Percentiles rank a stretch among this genome's conserved stretches.
Evolutionary conservation across 2,329 filamentous ascomycete species (phyloP).

Genomic region (Lecanicillium sp.): DNA sequence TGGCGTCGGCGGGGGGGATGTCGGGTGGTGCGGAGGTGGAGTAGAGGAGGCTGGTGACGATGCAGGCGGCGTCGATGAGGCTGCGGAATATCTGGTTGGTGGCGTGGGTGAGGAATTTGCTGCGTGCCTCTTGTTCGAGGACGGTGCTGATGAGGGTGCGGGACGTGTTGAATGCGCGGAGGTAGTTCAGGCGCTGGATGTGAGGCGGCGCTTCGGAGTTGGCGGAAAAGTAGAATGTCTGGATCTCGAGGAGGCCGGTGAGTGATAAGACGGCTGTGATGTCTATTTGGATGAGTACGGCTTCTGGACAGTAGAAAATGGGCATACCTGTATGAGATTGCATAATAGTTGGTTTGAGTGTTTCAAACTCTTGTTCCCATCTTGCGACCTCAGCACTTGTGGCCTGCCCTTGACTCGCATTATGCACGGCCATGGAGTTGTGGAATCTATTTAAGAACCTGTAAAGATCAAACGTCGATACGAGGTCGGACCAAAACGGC

Average conservation of each 20-base stretch:
- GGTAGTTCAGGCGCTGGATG: conserved; percentile 37
- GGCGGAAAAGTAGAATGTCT: conserved; percentile 47
- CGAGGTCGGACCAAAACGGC: conserved; percentile 38
- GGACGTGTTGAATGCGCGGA: conserved; percentile 44
- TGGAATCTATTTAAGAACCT: conserved; percentile 45
- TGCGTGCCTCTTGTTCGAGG: conserved; percentile 36
- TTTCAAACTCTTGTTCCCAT: conserved; percentile 48
- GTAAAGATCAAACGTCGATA: conserved; percentile 40
- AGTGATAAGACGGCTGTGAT: conserved; percentile 43
- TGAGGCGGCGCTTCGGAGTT: conserved; percentile 32
- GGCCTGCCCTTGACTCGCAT: conserved; percentile 41
- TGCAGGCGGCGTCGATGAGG: conserved; percentile 39
- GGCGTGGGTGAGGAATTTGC: conserved; percentile 38
- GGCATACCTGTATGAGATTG: conserved; percentile 40
- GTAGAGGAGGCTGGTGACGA: conserved; percentile 40
- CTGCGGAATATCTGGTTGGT: conserved; percentile 45
- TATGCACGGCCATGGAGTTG: conserved; percentile 40
- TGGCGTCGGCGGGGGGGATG: conserved; percentile 24
- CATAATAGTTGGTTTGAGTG: conserved; percentile 39
- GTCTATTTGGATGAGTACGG: conserved; percentile 30
- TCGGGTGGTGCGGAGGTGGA: conserved; percentile 33
- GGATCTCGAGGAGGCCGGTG: conserved; percentile 46
- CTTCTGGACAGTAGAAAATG: no score
- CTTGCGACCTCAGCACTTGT: conserved; percentile 40
- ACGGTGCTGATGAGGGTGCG: conserved; percentile 38